phyloP scores from a whole-genome alignment of 202 grass and related monocot genomes.

The Hordeum pubiflorum region DNA sequence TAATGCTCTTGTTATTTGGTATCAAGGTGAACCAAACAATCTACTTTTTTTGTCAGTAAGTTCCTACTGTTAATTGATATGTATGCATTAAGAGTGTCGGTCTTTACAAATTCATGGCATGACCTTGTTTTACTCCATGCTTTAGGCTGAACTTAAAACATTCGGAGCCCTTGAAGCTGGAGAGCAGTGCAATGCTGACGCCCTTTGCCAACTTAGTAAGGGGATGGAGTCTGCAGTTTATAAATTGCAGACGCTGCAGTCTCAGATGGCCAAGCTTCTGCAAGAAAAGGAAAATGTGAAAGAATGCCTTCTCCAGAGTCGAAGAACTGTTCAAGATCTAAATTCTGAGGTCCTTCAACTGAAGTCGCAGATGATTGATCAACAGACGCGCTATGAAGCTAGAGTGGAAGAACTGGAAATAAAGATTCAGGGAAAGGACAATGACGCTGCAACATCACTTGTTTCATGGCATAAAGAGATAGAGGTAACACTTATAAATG shows the following conservation, averaged over 20 bases:
- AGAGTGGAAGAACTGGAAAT: conserved; percentile 47
- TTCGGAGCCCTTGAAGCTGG: conserved; percentile 16
- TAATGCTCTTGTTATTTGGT: conserved; percentile 77
- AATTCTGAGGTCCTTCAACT: conserved; percentile 44
- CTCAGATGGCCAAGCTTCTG: conserved; percentile 36
- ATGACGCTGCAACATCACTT: conserved; percentile 30
- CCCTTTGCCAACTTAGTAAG: conserved; percentile 36
- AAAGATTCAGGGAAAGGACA: conserved; percentile 40
- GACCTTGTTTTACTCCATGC: conserved; percentile 24
- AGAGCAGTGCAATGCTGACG: conserved; percentile 10
- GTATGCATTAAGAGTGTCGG: not conserved
- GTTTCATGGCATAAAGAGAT: conserved; percentile 50
- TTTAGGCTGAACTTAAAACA: conserved; percentile 23
- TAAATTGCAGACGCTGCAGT: conserved; percentile 40
- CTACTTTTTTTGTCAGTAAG: conserved; percentile 55
- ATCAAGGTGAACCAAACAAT: conserved; percentile 47
- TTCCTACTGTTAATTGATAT: conserved; percentile 35
- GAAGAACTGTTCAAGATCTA: conserved; percentile 36
- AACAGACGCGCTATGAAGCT: conserved; percentile 45
- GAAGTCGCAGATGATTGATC: conserved; percentile 48
- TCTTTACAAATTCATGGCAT: conserved; percentile 14
- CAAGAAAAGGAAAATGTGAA: conserved; percentile 42
- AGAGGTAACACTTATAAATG: conserved; percentile 43
- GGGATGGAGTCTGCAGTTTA: conserved; percentile 48
- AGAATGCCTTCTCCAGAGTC: conserved; percentile 27